These are phyloP conservation scores for Suhomyces emberorum DNA, from an alignment of 805 yeast genomes.

Conservation along the genomic window DNA sequence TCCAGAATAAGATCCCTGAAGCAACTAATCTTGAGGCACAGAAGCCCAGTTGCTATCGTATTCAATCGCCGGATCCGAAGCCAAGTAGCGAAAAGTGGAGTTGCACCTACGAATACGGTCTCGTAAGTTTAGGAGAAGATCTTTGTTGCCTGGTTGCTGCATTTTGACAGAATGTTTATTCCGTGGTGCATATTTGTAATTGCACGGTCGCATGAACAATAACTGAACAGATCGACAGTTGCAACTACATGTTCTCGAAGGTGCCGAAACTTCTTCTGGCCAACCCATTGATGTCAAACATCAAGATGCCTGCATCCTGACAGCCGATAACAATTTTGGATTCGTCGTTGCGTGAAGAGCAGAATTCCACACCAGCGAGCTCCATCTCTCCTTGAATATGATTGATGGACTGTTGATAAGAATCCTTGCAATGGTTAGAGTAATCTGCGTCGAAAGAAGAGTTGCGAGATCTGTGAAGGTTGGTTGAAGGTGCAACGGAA, in stretches of 20 bases:
- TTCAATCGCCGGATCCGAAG: too few species aligned
- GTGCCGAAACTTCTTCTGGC: constrained; percentile 61
- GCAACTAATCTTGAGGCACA: too few species aligned
- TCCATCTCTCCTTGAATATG: constrained; percentile 45
- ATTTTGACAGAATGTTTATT: too few species aligned
- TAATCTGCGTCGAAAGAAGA: constrained; percentile 3
- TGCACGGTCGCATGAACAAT: background rate
- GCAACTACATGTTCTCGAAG: constrained; percentile 36
- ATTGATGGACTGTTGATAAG: constrained; percentile 29
- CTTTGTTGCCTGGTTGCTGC: too few species aligned
- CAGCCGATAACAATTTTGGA: constrained; percentile 36
- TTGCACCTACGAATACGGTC: too few species aligned
- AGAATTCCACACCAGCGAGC: constrained; percentile 35
- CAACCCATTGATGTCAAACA: constrained; percentile 68
- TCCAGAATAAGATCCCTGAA: too few species aligned
- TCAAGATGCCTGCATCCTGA: constrained; percentile 59
- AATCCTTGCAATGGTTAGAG: constrained; percentile 18
- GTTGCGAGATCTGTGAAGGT: background rate
- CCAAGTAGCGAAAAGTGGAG: too few species aligned
- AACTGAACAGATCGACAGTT: background rate
- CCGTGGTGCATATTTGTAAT: too few species aligned
- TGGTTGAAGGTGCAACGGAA: constrained; percentile 6
- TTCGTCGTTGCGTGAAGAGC: constrained; percentile 19
- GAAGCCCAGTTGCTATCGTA: too few species aligned
- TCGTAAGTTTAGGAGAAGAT: too few species aligned